phyloP scores from a whole-genome alignment of 345 rosid species.

The Sonneratia caseolaris region DNA sequence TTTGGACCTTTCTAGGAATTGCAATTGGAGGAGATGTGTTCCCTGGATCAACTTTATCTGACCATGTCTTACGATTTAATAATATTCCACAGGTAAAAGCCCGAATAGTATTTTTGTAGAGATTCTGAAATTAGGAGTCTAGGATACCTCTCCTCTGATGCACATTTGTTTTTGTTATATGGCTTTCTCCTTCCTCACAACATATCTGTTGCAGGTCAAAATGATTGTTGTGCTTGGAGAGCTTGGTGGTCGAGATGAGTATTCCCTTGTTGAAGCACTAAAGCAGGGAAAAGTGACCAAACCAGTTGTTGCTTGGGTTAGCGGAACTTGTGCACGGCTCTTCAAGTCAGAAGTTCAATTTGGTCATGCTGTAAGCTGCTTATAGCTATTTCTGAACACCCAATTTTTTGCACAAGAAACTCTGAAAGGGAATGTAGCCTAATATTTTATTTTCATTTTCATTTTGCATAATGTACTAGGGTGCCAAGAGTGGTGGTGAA shows the following conservation, averaged over 20 bases:
- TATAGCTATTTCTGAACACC: neutral
- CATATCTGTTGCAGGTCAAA: slow-evolving; percentile 44
- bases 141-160: neutral
- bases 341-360: slow-evolving; percentile 97
- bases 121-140: neutral
- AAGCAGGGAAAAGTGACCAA: slow-evolving; percentile 85
- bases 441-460: neutral
- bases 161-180: neutral
- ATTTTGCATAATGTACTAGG: slow-evolving; percentile 28
- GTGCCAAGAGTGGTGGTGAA: slow-evolving; percentile 99
- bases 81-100: slow-evolving; percentile 81
- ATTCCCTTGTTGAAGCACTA: slow-evolving; percentile 92
- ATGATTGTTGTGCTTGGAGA: slow-evolving; percentile 97
- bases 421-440: neutral
- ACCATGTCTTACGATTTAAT: slow-evolving; percentile 87
- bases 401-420: neutral
- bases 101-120: neutral
- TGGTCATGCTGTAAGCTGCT: slow-evolving; percentile 90
- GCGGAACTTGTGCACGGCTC: slow-evolving; percentile 95
- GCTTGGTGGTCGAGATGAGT: slow-evolving; percentile 95
- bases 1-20: slow-evolving; percentile 46
- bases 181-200: neutral
- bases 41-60: slow-evolving; percentile 93
- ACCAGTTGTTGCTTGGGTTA: slow-evolving; percentile 99
- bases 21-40: slow-evolving; percentile 99